Conservation (phyloP, 1,284 basidiomycete genomes). For the Rhodotorula glutinis region DNA sequence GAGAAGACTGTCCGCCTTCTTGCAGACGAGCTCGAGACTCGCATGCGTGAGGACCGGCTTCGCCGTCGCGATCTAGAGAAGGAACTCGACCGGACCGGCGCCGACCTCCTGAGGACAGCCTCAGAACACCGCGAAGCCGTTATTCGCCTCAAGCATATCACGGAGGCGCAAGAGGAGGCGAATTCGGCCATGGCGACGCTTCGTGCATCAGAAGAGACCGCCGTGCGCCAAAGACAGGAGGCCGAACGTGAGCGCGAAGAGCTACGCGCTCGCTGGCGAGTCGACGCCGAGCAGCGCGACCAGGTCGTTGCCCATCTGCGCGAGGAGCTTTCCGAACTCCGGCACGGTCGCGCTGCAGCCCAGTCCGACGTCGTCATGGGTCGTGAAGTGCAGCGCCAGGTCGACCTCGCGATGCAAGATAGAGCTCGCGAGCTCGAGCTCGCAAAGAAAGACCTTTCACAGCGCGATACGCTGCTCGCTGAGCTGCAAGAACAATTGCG, state of each 20-base stretch:
- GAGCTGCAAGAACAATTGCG: conserved; percentile 10
- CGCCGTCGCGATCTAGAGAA: conserved; percentile 8
- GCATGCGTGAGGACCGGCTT: conserved; percentile 11
- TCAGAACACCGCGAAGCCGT: conserved; percentile 16
- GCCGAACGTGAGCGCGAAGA: conserved; percentile 3
- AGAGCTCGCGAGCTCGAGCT: neutral
- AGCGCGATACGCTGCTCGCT: conserved; percentile 16
- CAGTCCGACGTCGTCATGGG: neutral
- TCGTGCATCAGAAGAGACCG: neutral
- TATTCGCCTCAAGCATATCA: conserved; percentile 24
- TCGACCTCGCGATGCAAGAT: neutral
- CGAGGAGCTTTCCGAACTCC: conserved; percentile 6
- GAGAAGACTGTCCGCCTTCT: conserved; percentile 28
- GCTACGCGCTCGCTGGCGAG: conserved; percentile 5
- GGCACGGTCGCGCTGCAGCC: too few species aligned
- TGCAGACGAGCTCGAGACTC: conserved; percentile 34
- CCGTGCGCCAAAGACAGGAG: neutral
- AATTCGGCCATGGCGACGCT: conserved; percentile 7
- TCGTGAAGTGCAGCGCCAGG: conserved; percentile 7
- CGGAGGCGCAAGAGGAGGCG: neutral
- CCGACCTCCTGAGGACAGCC: neutral
- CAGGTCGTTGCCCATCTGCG: conserved; percentile 4
- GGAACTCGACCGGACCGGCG: conserved; percentile 8
- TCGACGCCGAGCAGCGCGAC: conserved; percentile 20
- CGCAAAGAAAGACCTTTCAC: conserved; percentile 12